These are phyloP conservation scores for Lanmaoa rubissima DNA, from an alignment of 768 basidiomycete genomes.

Conservation along the genomic window DNA sequence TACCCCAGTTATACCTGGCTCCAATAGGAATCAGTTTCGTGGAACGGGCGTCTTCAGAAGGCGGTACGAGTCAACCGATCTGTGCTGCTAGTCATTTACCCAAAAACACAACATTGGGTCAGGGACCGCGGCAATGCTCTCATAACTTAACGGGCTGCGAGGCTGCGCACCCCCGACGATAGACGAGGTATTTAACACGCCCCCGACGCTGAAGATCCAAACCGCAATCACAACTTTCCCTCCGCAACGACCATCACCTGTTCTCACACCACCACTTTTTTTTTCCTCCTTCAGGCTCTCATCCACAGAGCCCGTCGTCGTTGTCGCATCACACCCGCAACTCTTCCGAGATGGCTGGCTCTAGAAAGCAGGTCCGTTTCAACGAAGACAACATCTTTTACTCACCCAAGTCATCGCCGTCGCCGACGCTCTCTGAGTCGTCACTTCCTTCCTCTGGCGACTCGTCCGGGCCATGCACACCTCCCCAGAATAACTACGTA, in stretches of 20 bases:
- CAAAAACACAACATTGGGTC: neutral
- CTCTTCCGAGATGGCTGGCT: constrained; percentile 18
- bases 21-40: constrained; percentile 21
- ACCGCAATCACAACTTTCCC: constrained; percentile 1
- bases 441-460: constrained; percentile 31
- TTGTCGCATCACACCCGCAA: constrained; percentile 8
- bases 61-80: constrained; percentile 20
- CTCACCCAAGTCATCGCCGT: constrained; percentile 27
- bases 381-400: constrained; percentile 33
- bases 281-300: constrained; percentile 9
- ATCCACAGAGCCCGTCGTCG: constrained; percentile 9
- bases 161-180: constrained; percentile 29
- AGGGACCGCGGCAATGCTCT: constrained; percentile 29
- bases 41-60: neutral
- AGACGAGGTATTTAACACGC: constrained; percentile 17
- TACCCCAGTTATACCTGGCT: neutral
- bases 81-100: constrained; percentile 12
- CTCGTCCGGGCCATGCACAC: constrained; percentile 29
- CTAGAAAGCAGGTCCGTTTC: constrained; percentile 32
- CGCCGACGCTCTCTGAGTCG: constrained; percentile 28
- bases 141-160: constrained; percentile 10
- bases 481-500: constrained; percentile 24
- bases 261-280: constrained; percentile 22
- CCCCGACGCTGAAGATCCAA: neutral
- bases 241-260: constrained; percentile 11